phyloP scores from a whole-genome alignment of 1,284 basidiomycete species.

The Ceratobasidium theobromae region DNA sequence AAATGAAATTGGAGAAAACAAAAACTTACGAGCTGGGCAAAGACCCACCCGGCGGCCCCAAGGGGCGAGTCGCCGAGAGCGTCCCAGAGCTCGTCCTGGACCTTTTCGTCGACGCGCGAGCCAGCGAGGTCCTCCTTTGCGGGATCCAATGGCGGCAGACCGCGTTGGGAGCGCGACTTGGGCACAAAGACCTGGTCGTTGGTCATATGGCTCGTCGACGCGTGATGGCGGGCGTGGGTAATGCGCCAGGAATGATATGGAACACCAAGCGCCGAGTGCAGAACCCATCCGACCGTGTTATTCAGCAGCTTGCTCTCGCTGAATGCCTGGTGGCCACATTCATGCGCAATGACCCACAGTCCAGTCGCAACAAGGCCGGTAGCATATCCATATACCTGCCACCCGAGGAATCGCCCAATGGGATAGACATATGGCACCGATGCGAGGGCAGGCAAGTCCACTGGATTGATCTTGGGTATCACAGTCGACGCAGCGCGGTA shows the following conservation, averaged over 20 bases:
- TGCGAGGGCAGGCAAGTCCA: constrained; percentile 52
- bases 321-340: constrained; percentile 96
- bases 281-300: constrained; percentile 90
- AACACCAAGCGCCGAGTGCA: constrained; percentile 92
- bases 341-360: constrained; percentile 90
- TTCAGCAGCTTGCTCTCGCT: constrained; percentile 94
- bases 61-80: constrained; percentile 93
- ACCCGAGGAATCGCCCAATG: constrained; percentile 66
- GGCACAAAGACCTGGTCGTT: constrained; percentile 98
- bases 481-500: constrained; percentile 7
- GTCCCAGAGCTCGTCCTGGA: constrained; percentile 81
- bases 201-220: constrained; percentile 90
- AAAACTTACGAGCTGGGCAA: constrained; percentile 65
- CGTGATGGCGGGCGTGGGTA: constrained; percentile 95
- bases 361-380: constrained; percentile 91
- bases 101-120: constrained; percentile 65
- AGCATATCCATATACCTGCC: constrained; percentile 80
- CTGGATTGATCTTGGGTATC: constrained; percentile 29
- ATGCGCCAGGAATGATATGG: constrained; percentile 99
- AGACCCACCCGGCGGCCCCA: constrained; percentile 63
- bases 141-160: constrained; percentile 65
- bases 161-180: constrained; percentile 73
- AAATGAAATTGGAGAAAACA: not conserved
- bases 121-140: constrained; percentile 69
- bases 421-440: constrained; percentile 65